Evolutionary conservation across 2,329 filamentous ascomycete species (phyloP).

Genomic region (Neophaeococcomyces aloes): DNA sequence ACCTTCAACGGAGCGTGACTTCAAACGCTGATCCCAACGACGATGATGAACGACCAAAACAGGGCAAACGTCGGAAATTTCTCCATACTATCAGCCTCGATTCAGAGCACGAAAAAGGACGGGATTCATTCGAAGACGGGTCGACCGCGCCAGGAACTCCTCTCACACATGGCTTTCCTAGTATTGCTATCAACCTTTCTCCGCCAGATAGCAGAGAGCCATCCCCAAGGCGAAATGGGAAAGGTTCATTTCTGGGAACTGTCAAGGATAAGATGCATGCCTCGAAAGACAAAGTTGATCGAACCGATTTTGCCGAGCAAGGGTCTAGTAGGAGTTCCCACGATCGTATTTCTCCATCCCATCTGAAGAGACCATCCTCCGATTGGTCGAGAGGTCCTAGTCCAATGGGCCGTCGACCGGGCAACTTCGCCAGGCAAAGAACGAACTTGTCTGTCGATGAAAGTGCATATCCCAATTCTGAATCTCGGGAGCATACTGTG

Average conservation of each 20-base stretch:
- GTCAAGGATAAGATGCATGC: slow-evolving; percentile 31
- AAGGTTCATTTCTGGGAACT: slow-evolving; percentile 30
- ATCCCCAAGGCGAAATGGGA: slow-evolving; percentile 53
- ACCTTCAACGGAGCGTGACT: not conserved
- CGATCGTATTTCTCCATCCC: slow-evolving; percentile 2
- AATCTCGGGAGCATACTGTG: slow-evolving; percentile 15
- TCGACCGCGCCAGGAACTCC: slow-evolving; percentile 36
- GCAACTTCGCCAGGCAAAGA: slow-evolving; percentile 12
- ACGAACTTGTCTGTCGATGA: slow-evolving; percentile 5
- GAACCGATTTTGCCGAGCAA: slow-evolving; percentile 25
- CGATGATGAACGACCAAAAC: not conserved
- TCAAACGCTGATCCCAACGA: not conserved
- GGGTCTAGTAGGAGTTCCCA: slow-evolving; percentile 4
- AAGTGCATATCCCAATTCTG: not conserved
- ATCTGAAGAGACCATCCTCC: not conserved
- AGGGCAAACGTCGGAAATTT: not conserved
- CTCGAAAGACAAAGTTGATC: slow-evolving; percentile 33
- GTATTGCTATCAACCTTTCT: slow-evolving; percentile 53
- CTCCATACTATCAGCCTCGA: slow-evolving; percentile 3
- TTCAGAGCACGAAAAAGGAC: slow-evolving; percentile 9
- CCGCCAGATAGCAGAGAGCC: slow-evolving; percentile 51
- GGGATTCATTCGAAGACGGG: slow-evolving; percentile 35
- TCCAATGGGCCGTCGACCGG: too few relatives aligned
- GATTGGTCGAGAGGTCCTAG: slow-evolving; percentile 17
- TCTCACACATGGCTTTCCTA: slow-evolving; percentile 40